Evolutionary conservation across 352 stramenopile species (phyloP).

Genomic region (Globisporangium ultimum): DNA sequence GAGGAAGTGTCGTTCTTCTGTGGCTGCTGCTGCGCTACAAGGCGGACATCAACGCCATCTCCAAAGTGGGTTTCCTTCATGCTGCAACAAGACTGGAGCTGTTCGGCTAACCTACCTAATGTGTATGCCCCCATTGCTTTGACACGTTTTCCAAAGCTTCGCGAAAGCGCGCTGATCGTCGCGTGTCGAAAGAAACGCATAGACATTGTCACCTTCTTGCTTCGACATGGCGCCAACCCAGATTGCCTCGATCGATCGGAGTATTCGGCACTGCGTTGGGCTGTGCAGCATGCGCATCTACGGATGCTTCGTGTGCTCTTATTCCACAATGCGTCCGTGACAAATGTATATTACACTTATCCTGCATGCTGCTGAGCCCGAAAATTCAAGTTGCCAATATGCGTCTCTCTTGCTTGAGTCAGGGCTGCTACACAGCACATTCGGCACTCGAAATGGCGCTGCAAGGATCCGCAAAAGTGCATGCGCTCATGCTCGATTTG

Average conservation of each 20-base stretch:
- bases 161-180: slow-evolving; percentile 46
- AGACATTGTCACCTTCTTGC: slow-evolving; percentile 30
- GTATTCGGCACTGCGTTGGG: slow-evolving; percentile 54
- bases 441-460: slow-evolving; percentile 46
- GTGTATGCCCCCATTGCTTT: slow-evolving; percentile 6
- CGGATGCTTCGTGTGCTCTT: slow-evolving; percentile 37
- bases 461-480: slow-evolving; percentile 22
- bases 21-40: slow-evolving; percentile 53
- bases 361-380: background rate
- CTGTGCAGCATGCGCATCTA: slow-evolving; percentile 28
- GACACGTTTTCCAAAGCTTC: slow-evolving; percentile 12
- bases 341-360: slow-evolving; percentile 15
- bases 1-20: slow-evolving; percentile 42
- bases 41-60: slow-evolving; percentile 50
- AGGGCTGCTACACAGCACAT: slow-evolving; percentile 43
- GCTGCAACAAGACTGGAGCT: background rate
- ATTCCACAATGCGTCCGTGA: slow-evolving; percentile 36
- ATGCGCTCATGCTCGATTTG: slow-evolving; percentile 33
- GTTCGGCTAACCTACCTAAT: background rate
- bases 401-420: too few relatives aligned
- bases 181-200: slow-evolving; percentile 49
- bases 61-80: slow-evolving; percentile 21
- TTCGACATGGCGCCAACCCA: slow-evolving; percentile 32
- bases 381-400: background rate
- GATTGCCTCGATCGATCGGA: slow-evolving; percentile 40